These are phyloP conservation scores for Fusarium sp. DNA, from an alignment of 2,329 filamentous ascomycete genomes.

Conservation along the genomic window DNA sequence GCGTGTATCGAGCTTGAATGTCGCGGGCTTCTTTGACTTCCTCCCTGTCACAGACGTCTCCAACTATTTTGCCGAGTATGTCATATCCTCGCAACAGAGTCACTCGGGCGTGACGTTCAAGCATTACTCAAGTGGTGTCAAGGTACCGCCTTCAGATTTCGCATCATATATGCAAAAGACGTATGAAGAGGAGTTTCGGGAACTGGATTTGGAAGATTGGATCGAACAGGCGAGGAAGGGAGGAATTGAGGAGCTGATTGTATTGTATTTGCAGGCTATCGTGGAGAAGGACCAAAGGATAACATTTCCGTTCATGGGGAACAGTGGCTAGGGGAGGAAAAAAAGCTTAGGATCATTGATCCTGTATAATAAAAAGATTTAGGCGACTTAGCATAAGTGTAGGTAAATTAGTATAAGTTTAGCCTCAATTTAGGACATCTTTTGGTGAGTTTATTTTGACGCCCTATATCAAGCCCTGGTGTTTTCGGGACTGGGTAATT, in stretches of 20 bases:
- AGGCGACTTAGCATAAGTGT: background rate
- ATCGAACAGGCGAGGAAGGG: background rate
- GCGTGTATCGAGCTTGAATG: background rate
- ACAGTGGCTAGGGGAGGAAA: background rate
- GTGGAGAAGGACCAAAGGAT: background rate
- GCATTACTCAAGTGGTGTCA: background rate
- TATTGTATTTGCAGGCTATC: background rate
- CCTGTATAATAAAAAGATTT: background rate
- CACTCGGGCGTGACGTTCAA: background rate
- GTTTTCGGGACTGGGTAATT: no score
- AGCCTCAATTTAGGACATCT: rapidly evolving
- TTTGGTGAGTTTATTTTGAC: background rate
- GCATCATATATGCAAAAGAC: background rate
- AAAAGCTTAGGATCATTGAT: background rate
- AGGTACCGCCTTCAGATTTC: background rate
- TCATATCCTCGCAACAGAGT: background rate
- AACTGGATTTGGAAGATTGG: background rate
- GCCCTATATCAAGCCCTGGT: no score
- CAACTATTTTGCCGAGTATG: background rate
- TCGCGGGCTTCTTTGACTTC: background rate
- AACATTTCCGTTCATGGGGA: background rate
- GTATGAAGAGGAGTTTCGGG: background rate
- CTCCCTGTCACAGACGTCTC: background rate
- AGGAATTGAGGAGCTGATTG: background rate
- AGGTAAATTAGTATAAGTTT: background rate